Base-by-base conservation (phyloP, 2,329 filamentous ascomycete species). In the Massarina eburnea region DNA sequence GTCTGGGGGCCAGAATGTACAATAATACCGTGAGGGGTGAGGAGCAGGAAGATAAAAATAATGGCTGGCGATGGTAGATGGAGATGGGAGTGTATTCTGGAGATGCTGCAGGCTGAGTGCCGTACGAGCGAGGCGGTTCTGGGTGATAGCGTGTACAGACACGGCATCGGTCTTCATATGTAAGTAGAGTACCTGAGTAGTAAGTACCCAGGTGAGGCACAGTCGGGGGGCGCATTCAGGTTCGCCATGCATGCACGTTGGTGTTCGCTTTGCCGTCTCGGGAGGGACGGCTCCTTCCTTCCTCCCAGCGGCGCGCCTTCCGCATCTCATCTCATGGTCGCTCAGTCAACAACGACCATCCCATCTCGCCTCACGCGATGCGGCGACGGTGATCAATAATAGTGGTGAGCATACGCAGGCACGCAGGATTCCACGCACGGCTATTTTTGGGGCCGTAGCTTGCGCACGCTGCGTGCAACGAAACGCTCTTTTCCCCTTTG, bases 401-500 rank as follows among this genome's bases (percentile, higher is more conserved):
- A n/a, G n/a, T n/a, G n/a, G 7, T 26, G 24, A 26, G 24, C 24
- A 12, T 26, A 12, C 12, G 24, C 24, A 7, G 12, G 27, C 6
- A n/a, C n/a, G n/a, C n/a, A n/a, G n/a, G n/a, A n/a, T n/a, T n/a
- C 12, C 27, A 30, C 27, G 27, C 27, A 30, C 27, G 27, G 6
- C 27, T 30, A 30, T 30, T 30, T 30, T 30, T 30, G 27, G 27
- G 27, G 27, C n/a, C 27, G 27, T 14, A 30, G 27, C 27, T 30
- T 30, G 12, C 6, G 12, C 29, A 47, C 46, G 46, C 42, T 49
- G 43, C 29, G 26, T 43, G 46, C 54, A 59, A 55, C 49, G 48
- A 61, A 62, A 61, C 59, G 41, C 43, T 59, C 54, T 38, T 51
- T 42, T 9, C 61, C 44, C 27, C 19, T 51, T 42, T 8, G 19